A percentile compares a stretch with the other conserved stretches of the same genome.
Evolutionary conservation across 495 filamentous ascomycete species (phyloP).

Genomic region (Delitschia confertaspora): DNA sequence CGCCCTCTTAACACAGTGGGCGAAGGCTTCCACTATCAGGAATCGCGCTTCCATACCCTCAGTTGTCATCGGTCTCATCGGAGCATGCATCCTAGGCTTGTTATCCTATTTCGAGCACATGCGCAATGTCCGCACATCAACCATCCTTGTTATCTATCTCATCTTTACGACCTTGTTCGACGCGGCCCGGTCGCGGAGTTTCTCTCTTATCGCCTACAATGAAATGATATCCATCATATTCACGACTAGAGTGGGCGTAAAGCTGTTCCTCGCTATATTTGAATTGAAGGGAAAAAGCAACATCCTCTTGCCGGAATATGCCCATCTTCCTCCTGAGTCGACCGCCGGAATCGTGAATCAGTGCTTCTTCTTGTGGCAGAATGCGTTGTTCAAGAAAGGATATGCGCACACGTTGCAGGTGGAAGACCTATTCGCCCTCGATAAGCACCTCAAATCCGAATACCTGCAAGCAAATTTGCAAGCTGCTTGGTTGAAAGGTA

Average conservation of each 20-base stretch:
- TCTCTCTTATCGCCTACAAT: slow-evolving; percentile 44
- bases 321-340: slow-evolving; percentile 49
- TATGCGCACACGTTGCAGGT: slow-evolving; percentile 14
- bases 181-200: slow-evolving; percentile 45
- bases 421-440: slow-evolving; percentile 21
- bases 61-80: slow-evolving; percentile 39
- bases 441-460: slow-evolving; percentile 19
- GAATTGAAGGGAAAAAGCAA: slow-evolving; percentile 49
- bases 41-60: slow-evolving; percentile 43
- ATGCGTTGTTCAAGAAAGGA: slow-evolving; percentile 39
- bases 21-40: slow-evolving; percentile 21
- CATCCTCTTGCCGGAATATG: slow-evolving; percentile 40
- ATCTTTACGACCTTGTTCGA: slow-evolving; percentile 53
- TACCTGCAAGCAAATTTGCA: slow-evolving; percentile 14
- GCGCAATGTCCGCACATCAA: slow-evolving; percentile 48
- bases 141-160: slow-evolving; percentile 52
- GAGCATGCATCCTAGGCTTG: slow-evolving; percentile 35
- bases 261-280: slow-evolving; percentile 42
- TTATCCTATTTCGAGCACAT: slow-evolving; percentile 53
- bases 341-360: slow-evolving; percentile 46
- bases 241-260: slow-evolving; percentile 41
- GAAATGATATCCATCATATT: slow-evolving; percentile 38
- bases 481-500: slow-evolving; percentile 18
- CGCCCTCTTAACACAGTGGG: slow-evolving; percentile 14
- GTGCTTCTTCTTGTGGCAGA: slow-evolving; percentile 52